phyloP scores from a whole-genome alignment of 164 flowering plant species.

The Aristolochia contorta region DNA sequence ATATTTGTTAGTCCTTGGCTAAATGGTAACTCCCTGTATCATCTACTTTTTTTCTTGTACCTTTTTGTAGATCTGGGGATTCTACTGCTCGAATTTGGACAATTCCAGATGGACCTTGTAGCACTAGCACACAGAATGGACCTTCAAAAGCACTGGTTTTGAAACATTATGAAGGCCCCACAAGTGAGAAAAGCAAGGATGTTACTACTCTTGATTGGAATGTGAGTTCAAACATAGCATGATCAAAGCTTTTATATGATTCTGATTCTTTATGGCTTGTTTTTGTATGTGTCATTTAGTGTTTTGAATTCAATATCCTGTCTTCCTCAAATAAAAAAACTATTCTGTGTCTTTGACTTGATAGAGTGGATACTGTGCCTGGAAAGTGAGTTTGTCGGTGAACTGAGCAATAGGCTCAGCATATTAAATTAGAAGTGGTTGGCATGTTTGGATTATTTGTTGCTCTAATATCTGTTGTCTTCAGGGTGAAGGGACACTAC shows the following conservation, averaged over 20 bases:
- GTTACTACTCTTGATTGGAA: slow-evolving; percentile 99
- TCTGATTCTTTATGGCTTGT: no score
- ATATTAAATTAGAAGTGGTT: no score
- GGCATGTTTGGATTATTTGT: not conserved
- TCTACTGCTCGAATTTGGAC: slow-evolving; percentile 96
- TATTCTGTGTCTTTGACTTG: no score
- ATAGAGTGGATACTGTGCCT: no score
- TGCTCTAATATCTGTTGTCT: not conserved
- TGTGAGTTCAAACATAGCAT: slow-evolving; percentile 39
- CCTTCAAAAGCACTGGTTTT: slow-evolving; percentile 54
- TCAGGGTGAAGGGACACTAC: slow-evolving; percentile 91
- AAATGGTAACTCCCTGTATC: not conserved
- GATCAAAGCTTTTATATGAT: no score
- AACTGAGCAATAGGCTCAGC: no score
- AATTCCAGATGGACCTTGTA: slow-evolving; percentile 52
- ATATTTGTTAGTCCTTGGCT: no score
- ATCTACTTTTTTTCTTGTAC: not conserved
- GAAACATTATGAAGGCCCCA: slow-evolving; percentile 81
- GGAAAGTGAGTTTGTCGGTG: no score
- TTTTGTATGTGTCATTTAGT: no score
- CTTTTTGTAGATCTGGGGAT: slow-evolving; percentile 74
- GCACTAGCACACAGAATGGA: slow-evolving; percentile 36
- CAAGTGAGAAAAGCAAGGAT: slow-evolving; percentile 86
- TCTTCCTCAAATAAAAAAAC: no score
- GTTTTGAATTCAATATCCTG: no score